These are phyloP conservation scores for Fusarium sp. DNA, from an alignment of 2,329 filamentous ascomycete genomes.

Conservation along the genomic window DNA sequence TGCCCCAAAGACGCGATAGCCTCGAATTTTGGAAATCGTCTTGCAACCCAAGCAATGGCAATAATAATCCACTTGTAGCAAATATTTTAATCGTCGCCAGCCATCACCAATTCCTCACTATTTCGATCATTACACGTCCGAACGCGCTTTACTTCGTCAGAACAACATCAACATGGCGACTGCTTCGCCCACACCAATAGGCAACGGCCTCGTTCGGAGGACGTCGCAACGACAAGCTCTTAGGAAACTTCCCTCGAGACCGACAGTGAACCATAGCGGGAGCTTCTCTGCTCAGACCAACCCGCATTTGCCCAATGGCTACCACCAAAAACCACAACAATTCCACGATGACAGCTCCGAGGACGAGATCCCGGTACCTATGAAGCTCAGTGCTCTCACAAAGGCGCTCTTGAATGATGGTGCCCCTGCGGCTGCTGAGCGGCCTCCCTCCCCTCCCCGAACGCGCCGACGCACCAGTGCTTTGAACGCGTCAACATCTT, in stretches of 20 bases:
- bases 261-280: slow-evolving; percentile 58
- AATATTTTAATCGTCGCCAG: slow-evolving; percentile 47
- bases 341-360: slow-evolving; percentile 85
- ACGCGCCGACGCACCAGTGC: slow-evolving; percentile 63
- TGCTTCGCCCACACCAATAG: slow-evolving; percentile 66
- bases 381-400: slow-evolving; percentile 93
- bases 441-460: slow-evolving; percentile 57
- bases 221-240: slow-evolving; percentile 67
- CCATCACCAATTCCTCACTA: slow-evolving; percentile 33
- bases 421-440: slow-evolving; percentile 57
- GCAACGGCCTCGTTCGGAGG: slow-evolving; percentile 61
- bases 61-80: slow-evolving; percentile 54
- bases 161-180: slow-evolving; percentile 58
- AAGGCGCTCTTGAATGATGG: slow-evolving; percentile 82
- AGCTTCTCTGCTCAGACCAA: slow-evolving; percentile 54
- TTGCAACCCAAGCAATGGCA: slow-evolving; percentile 53
- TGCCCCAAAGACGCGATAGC: slow-evolving; percentile 50
- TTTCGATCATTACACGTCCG: slow-evolving; percentile 23
- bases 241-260: slow-evolving; percentile 61
- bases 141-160: slow-evolving; percentile 38
- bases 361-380: slow-evolving; percentile 89
- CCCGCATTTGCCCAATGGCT: slow-evolving; percentile 46
- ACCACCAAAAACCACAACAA: slow-evolving; percentile 58
- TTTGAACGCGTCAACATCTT: slow-evolving; percentile 57
- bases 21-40: slow-evolving; percentile 50